Conservation (phyloP, 2,329 filamentous ascomycete species). For the Pseudonectria buxi region DNA sequence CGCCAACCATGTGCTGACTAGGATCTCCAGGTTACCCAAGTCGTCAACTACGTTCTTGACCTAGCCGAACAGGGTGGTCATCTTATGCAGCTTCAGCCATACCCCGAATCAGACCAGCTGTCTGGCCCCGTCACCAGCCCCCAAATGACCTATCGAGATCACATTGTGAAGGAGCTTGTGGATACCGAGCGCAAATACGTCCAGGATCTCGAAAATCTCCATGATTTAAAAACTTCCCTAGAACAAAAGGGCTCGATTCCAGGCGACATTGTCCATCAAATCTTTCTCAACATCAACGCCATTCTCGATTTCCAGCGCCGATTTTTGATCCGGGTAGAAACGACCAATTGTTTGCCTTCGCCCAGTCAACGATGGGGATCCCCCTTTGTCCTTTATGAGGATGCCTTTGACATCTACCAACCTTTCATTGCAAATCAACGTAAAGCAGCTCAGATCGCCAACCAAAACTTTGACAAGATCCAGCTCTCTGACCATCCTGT, state of each 20-base stretch:
- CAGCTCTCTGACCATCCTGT: slow-evolving; percentile 68
- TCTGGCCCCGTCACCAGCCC: slow-evolving; percentile 46
- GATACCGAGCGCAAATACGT: slow-evolving; percentile 97
- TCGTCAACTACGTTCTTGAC: slow-evolving; percentile 88
- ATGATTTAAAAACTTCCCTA: slow-evolving; percentile 83
- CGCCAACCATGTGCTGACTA: slow-evolving; percentile 1
- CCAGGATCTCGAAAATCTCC: slow-evolving; percentile 89
- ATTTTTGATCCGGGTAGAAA: slow-evolving; percentile 92
- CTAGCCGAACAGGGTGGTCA: slow-evolving; percentile 72
- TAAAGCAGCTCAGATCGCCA: slow-evolving; percentile 79
- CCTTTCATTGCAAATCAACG: slow-evolving; percentile 96
- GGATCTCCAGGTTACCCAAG: slow-evolving; percentile 60
- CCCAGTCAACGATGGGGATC: slow-evolving; percentile 85
- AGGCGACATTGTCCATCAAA: slow-evolving; percentile 85
- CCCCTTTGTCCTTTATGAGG: slow-evolving; percentile 79
- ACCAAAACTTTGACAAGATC: slow-evolving; percentile 82
- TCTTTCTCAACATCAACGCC: slow-evolving; percentile 93
- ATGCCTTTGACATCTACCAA: slow-evolving; percentile 87
- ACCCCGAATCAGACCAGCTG: slow-evolving; percentile 44
- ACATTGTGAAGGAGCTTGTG: slow-evolving; percentile 86
- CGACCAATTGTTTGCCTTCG: slow-evolving; percentile 77
- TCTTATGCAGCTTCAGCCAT: slow-evolving; percentile 55
- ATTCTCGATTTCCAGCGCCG: slow-evolving; percentile 92
- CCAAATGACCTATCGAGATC: slow-evolving; percentile 69
- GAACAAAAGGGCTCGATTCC: slow-evolving; percentile 83